Base-by-base conservation (phyloP, 2,329 filamentous ascomycete species). In the Lasiodiplodia sp. region DNA sequence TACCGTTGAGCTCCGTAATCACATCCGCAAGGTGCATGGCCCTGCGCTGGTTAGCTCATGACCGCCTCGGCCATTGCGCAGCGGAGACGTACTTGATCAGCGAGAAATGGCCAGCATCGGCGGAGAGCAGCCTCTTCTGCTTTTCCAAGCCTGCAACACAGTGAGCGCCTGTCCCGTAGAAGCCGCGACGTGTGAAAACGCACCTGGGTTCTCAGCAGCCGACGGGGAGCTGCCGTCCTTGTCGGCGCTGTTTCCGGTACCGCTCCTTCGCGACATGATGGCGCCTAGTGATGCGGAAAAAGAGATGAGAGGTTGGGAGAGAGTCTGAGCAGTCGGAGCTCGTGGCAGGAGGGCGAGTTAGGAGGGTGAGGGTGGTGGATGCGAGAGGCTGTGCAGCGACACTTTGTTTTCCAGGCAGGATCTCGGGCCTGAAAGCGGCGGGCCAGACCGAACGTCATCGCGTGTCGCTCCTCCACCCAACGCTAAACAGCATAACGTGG, bases 1-100 rank as follows among this genome's bases (percentile, higher is more conserved):
- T 78, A 82, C 93, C 87, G 79, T 96, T 92, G 79, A 95, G 80
- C 80, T 95, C 88, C 37, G 93, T 94, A 82, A 97, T 93, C 75
- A 94, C 84, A 81, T 97, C 88, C 72, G 94, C 90, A 77, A 96
- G 85, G 79, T 97, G 90, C 78, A 96, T 86, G 67, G 83, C 84
- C 71, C 81, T 75, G 47, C 47, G 18, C 57, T 31, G 12, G 68
- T 75, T 71, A 74, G 72, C 25, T 38, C 14, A 47, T 14, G 55
- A 58, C 16, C 21, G 53, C 31, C 52, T 37, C 44, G 40, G 37
- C 38, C n/a, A 49, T 51, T 51, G 52, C 40, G 51, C 57, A 16
- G 25, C 34, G 5, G 55, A 34, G 53, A 23, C 69, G 72, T 76
- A 79, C 78, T 82, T 82, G 66, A 86, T 73, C 71, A 87, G 80